These are phyloP conservation scores for Hysterium pulicare DNA, from an alignment of 2,329 filamentous ascomycete genomes.

Conservation along the genomic window DNA sequence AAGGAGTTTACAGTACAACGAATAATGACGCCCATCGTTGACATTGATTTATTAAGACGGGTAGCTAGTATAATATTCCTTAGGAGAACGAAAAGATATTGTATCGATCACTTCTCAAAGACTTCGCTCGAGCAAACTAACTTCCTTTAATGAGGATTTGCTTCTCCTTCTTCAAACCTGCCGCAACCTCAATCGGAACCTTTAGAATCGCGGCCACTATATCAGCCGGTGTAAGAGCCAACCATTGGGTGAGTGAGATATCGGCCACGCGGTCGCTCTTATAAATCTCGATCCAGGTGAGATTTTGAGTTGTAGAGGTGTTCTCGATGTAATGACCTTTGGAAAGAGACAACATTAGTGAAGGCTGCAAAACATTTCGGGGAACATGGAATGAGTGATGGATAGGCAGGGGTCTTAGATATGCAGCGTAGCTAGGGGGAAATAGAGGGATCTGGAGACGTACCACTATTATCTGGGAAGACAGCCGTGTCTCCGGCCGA, in stretches of 20 bases:
- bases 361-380: background rate
- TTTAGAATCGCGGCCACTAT: slow-evolving; percentile 61
- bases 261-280: slow-evolving; percentile 65
- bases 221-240: slow-evolving; percentile 63
- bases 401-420: too few relatives aligned
- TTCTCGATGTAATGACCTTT: slow-evolving; percentile 67
- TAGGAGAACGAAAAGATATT: too few relatives aligned
- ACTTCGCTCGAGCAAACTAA: too few relatives aligned
- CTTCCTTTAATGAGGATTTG: slow-evolving; percentile 48
- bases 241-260: slow-evolving; percentile 65
- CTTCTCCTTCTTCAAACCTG: slow-evolving; percentile 62
- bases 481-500: slow-evolving; percentile 64
- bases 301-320: slow-evolving; percentile 59
- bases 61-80: too few relatives aligned
- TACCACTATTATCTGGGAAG: slow-evolving; percentile 62
- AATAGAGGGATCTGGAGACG: slow-evolving; percentile 20
- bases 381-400: background rate
- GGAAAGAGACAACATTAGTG: background rate
- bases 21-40: too few relatives aligned
- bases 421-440: background rate
- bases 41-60: too few relatives aligned
- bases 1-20: too few relatives aligned
- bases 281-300: slow-evolving; percentile 68
- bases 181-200: slow-evolving; percentile 55
- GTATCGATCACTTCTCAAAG: too few relatives aligned